These are phyloP conservation scores for Marsdenia floribunda DNA, from an alignment of 257 asterid genomes.

Conservation along the genomic window DNA sequence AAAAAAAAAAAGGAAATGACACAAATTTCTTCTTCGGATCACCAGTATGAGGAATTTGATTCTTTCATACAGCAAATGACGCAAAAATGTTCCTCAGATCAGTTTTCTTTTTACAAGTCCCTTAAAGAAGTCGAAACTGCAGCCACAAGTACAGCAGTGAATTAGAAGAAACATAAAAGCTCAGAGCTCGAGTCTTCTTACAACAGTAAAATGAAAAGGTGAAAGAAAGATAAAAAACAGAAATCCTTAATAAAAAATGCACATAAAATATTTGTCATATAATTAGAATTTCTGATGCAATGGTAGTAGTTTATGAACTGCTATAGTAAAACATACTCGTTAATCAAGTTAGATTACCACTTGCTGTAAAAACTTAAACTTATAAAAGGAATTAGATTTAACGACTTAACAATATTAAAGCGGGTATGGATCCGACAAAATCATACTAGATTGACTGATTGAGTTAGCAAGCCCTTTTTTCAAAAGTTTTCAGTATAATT, in stretches of 20 bases:
- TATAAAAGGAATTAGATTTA: too few species aligned
- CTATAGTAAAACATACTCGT: too few species aligned
- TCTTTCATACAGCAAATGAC: neutral
- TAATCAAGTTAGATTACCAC: too few species aligned
- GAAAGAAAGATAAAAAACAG: neutral
- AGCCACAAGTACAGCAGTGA: conserved; percentile 27
- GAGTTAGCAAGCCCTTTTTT: too few species aligned
- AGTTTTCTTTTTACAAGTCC: conserved; percentile 70
- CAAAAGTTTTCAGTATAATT: neutral
- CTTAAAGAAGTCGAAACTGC: conserved; percentile 83
- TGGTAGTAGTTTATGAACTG: too few species aligned
- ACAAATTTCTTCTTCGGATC: too few species aligned
- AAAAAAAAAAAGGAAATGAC: too few species aligned
- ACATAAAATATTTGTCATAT: neutral
- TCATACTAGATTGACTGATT: too few species aligned
- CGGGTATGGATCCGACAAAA: too few species aligned
- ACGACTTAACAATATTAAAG: too few species aligned
- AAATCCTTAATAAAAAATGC: neutral
- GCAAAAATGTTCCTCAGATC: conserved; percentile 19
- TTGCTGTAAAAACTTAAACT: too few species aligned
- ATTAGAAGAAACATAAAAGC: neutral
- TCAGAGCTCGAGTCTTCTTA: neutral
- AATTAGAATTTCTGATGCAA: neutral
- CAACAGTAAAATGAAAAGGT: neutral
- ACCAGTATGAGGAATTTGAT: neutral